Evolutionary conservation across 192 early-diverging fungal species (phyloP).

Genomic region (Gonapodya prolifera): DNA sequence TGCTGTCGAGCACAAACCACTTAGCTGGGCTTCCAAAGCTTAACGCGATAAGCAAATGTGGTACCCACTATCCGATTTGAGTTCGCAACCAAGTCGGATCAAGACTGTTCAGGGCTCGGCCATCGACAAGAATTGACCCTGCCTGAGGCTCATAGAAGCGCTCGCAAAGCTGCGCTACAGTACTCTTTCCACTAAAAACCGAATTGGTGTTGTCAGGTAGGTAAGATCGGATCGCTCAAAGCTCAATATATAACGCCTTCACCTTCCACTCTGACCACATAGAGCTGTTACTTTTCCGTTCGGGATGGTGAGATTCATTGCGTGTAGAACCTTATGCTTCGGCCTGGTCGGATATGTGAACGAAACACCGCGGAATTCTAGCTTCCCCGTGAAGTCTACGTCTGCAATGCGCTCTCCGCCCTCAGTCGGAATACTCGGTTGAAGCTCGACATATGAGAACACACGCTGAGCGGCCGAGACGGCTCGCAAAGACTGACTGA

Average conservation of each 20-base stretch:
- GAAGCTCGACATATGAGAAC: neutral
- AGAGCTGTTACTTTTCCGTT: neutral
- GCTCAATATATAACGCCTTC: no score
- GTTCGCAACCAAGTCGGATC: neutral
- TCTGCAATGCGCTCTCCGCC: neutral
- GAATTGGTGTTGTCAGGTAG: no score
- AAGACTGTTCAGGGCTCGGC: neutral
- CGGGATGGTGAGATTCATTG: neutral
- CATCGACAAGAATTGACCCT: slow-evolving; percentile 45
- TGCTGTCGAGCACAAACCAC: neutral
- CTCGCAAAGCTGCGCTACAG: slow-evolving; percentile 7
- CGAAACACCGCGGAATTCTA: slow-evolving; percentile 40
- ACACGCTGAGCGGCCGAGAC: neutral
- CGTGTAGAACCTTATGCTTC: neutral
- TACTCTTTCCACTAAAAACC: slow-evolving; percentile 4
- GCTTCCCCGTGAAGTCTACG: slow-evolving; percentile 21
- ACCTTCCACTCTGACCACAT: neutral
- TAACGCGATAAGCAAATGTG: neutral
- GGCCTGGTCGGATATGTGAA: slow-evolving; percentile 48
- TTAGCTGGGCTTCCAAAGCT: neutral
- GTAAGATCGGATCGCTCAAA: no score
- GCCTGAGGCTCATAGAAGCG: slow-evolving; percentile 49
- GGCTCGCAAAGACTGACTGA: neutral
- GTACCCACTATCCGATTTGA: slow-evolving; percentile 2
- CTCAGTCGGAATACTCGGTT: neutral